phyloP scores from a whole-genome alignment of 257 asterid species.

The Solanum ossicruentum region DNA sequence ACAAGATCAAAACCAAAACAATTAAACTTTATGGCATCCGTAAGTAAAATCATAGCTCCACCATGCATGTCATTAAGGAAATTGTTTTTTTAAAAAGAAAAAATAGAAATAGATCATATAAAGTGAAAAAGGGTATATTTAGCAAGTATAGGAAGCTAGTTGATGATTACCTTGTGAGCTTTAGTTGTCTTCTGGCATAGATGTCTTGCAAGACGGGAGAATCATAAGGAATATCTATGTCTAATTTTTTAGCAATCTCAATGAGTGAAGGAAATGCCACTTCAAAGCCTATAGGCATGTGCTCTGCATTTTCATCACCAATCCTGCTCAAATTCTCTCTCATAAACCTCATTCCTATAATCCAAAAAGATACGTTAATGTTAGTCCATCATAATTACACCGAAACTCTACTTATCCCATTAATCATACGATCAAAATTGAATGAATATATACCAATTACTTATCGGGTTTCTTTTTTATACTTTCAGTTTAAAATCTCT shows the following conservation, averaged over 20 bases:
- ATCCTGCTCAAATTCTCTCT: constrained; percentile 40
- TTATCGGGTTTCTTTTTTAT: too few species aligned
- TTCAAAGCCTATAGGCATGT: constrained; percentile 91
- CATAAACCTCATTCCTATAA: constrained; percentile 43
- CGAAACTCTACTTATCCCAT: not conserved
- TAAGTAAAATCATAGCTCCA: too few species aligned
- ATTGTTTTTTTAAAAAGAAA: too few species aligned
- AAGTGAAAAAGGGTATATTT: not conserved
- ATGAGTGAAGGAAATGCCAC: constrained; percentile 83
- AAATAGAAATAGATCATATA: not conserved
- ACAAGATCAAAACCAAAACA: too few species aligned
- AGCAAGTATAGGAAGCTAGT: not conserved
- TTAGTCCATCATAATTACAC: not conserved
- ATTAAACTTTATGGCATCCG: too few species aligned
- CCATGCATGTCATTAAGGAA: too few species aligned
- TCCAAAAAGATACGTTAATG: not conserved
- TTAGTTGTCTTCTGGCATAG: constrained; percentile 37
- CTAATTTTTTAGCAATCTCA: constrained; percentile 42
- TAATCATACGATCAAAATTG: not conserved
- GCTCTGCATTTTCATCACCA: constrained; percentile 57
- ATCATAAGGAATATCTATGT: constrained; percentile 44
- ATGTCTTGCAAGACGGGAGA: constrained; percentile 44
- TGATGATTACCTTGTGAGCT: constrained; percentile 50
- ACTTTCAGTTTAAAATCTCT: too few species aligned
- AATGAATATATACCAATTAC: not conserved